phyloP scores from a whole-genome alignment of 2,329 filamentous ascomycete genomes.

The Xylaria hypoxylon region DNA sequence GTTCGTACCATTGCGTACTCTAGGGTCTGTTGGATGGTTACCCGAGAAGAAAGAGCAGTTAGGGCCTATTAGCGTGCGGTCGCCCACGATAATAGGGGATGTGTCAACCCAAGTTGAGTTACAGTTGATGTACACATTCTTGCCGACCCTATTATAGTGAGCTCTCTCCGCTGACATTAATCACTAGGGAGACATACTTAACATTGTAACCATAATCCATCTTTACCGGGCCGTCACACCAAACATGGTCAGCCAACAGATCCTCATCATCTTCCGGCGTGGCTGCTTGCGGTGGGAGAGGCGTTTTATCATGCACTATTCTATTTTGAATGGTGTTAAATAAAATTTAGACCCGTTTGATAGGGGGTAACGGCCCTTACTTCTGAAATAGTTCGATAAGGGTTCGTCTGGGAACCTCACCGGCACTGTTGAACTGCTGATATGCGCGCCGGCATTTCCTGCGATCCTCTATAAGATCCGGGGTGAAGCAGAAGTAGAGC shows the following conservation, averaged over 20 bases:
- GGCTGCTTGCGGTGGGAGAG: conserved; percentile 69
- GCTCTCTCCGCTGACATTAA: conserved; percentile 22
- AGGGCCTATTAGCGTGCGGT: conserved; percentile 81
- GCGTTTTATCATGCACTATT: conserved; percentile 70
- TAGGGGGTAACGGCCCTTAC: conserved; percentile 59
- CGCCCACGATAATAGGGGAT: conserved; percentile 77
- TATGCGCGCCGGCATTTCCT: conserved; percentile 72
- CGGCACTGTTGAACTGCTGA: conserved; percentile 71
- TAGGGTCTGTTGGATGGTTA: conserved; percentile 81
- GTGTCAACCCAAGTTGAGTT: conserved; percentile 83
- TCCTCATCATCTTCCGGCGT: conserved; percentile 73
- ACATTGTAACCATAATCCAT: conserved; percentile 85
- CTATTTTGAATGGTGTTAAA: conserved; percentile 55
- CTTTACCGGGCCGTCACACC: conserved; percentile 75
- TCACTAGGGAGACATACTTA: conserved; percentile 53
- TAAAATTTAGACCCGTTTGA: conserved; percentile 8
- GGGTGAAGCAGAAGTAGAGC: conserved; percentile 79
- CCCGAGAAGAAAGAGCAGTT: conserved; percentile 81
- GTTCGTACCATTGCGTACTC: conserved; percentile 76
- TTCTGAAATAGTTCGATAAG: conserved; percentile 76
- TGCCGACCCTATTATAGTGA: conserved; percentile 63
- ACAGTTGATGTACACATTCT: conserved; percentile 79
- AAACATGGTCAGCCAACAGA: conserved; percentile 73
- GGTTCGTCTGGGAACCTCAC: conserved; percentile 69
- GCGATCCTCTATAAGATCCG: conserved; percentile 72